Conservation (phyloP, 129 eudicot genomes). For the Flaveria ramosissima region DNA sequence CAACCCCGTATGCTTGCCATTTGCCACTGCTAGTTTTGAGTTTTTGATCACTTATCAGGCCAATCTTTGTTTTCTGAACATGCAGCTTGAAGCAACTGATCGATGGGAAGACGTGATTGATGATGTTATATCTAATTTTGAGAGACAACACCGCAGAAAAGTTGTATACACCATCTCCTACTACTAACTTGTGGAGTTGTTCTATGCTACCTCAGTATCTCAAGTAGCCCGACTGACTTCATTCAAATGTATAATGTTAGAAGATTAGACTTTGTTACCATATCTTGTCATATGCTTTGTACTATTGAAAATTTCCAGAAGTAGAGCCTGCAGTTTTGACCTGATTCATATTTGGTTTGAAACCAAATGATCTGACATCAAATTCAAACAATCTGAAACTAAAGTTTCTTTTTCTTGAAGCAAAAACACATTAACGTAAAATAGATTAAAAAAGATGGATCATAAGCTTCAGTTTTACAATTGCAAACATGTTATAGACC, state of each 20-base stretch:
- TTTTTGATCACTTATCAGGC: neutral
- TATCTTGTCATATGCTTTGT: neutral
- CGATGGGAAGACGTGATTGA: conserved; percentile 75
- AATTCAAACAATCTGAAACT: neutral
- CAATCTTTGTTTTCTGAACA: neutral
- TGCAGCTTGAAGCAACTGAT: conserved; percentile 71
- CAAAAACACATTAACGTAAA: too few species aligned
- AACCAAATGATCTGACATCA: too few species aligned
- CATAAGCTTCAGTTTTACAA: too few species aligned
- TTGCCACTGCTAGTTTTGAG: conserved; percentile 3
- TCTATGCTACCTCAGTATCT: neutral
- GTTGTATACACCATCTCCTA: conserved; percentile 67
- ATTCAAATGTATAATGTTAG: neutral
- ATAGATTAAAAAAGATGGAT: too few species aligned
- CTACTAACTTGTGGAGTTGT: conserved; percentile 37
- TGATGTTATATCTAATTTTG: conserved; percentile 59
- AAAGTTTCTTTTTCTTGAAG: too few species aligned
- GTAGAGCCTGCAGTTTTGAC: neutral
- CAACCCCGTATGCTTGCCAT: neutral
- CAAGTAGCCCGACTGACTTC: neutral
- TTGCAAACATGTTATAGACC: too few species aligned
- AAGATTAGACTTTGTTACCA: neutral
- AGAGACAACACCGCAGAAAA: conserved; percentile 69
- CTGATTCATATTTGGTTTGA: too few species aligned
- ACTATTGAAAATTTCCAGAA: too few species aligned